Evolutionary conservation across 2,329 filamentous ascomycete species (phyloP), one percentile per base, ranked within the genome.

Genomic region (Stylonectria norvegica): DNA sequence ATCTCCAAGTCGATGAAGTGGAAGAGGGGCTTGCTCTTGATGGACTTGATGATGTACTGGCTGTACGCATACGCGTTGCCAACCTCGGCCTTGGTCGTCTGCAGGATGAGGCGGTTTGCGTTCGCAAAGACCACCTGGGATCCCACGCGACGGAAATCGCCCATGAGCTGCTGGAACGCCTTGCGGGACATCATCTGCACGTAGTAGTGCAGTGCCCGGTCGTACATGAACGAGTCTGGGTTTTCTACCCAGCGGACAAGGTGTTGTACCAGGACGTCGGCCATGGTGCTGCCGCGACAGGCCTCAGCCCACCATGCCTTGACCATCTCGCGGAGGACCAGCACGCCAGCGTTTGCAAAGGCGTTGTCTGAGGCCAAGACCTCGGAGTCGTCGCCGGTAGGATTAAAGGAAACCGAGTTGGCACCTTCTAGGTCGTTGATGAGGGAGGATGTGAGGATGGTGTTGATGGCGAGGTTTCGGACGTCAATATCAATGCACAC

Each of bases 141-240:
- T 2, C 93, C 93, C 2, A 98, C 91, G 9, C 91, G 84, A 45
- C 89, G 83, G 69, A 98, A 98, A 61, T 98, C 93, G 0, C 85
- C 86, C 86, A 98, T 95, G 23, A 99, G 78, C 65, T 97, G 91
- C 59, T 96, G 87, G 51, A 98, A 87, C 0, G 94, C 93, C 64
- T 98, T 98, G 51, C 88, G 86, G 22, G 89, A 95, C 85, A 98
- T 94, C 81, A 96, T 93, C 63, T 96, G 91, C 39, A 99, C 90
- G 58, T 98, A 97, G 70, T 95, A 93, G 60, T 97, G 89, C 49
- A 99, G 67, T 5, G 90, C 89, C 4, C 86, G 82, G 65, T 99
- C 94, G 61, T 97, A 98, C 42, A 99, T 82, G 67, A 91, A 96
- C 0, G 90, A 96, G 34, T 87, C 85, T 0, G 91, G 88, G 47